Evolutionary conservation across 1,284 basidiomycete species (phyloP), one percentile per base, ranked within the genome.

Genomic region (Sporisorium exsertum): DNA sequence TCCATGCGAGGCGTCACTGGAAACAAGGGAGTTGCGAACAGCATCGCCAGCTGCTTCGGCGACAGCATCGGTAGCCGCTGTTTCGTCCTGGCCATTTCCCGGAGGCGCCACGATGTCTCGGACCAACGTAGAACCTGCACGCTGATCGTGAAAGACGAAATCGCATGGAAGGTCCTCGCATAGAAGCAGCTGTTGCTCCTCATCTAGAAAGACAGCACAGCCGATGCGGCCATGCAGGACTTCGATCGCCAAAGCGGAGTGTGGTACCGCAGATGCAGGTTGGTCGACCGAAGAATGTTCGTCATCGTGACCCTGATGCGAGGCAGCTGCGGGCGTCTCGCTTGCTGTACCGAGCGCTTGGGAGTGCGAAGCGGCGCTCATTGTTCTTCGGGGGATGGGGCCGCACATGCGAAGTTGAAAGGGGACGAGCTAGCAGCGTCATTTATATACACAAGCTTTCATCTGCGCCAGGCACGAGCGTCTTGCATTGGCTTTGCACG

Each of bases 91-190:
- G 6, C 13, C 24, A 15, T 45, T 16, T 2, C 58, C 50, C n/a
- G 18, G 22, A 3, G 33, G 10, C 12, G n/a, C 6, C 10, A 20
- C 52, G n/a, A 16, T 40, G n/a, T 22, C 15, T 56, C 26, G 32
- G 18, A 22, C 54, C 35, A 40, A 22, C 5, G 58, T n/a, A n/a
- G n/a, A 12, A 10, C 29, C 27, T 22, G 37, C 40, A 3, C 37
- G 33, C 13, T 47, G 22, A 46, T 52, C 50, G 27, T 55, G 16
- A 33, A 65, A 64, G 32, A 62, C 63, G 37, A 66, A 66, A 27
- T 60, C 60, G 40, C 59, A 70, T 10, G 67, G 53, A 29, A 64
- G 60, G 52, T 75, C 72, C 42, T 75, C 72, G 63, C 72, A 75
- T n/a, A 75, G 60, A 3, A 75, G 45, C 15, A 75, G 53, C 54